Percentiles rank a stretch among this genome's conserved stretches.
Conservation (phyloP, 2,329 filamentous ascomycete genomes). For the Claviceps pazoutovae region DNA sequence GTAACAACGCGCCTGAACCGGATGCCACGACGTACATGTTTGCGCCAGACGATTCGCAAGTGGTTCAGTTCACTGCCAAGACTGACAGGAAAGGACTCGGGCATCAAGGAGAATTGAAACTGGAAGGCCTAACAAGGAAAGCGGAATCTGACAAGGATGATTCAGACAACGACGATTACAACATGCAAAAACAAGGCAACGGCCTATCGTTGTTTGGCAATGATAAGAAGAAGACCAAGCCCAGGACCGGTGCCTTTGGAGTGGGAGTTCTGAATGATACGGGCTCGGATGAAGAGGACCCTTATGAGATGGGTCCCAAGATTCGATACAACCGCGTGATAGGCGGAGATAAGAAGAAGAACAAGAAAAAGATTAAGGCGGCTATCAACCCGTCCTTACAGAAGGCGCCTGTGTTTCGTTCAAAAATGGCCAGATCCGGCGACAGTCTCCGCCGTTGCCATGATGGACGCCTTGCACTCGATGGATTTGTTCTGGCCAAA, state of each 20-base stretch:
- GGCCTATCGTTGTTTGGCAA: conserved; percentile 10
- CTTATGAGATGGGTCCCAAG: conserved; percentile 79
- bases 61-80: conserved; percentile 54
- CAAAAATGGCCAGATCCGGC: conserved; percentile 33
- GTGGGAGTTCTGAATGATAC: conserved; percentile 84
- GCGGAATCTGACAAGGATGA: conserved; percentile 32
- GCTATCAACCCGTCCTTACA: conserved; percentile 50
- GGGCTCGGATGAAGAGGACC: conserved; percentile 88
- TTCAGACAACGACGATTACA: conserved; percentile 20
- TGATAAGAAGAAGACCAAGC: conserved; percentile 36
- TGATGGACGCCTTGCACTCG: conserved; percentile 66
- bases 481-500: conserved; percentile 64
- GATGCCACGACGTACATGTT: conserved; percentile 53
- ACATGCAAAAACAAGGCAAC: neutral
- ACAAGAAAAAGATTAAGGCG: conserved; percentile 41
- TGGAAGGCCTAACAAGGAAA: conserved; percentile 25
- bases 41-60: conserved; percentile 64
- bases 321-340: conserved; percentile 78
- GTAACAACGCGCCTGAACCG: conserved; percentile 22
- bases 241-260: conserved; percentile 56
- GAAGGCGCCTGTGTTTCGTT: conserved; percentile 60
- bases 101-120: conserved; percentile 42
- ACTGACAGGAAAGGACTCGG: conserved; percentile 58
- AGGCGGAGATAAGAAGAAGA: conserved; percentile 72
- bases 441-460: conserved; percentile 48